Evolutionary conservation across 140 eudicot species (phyloP), one percentile per base, ranked within the genome.

Genomic region (Cichorium intybus): DNA sequence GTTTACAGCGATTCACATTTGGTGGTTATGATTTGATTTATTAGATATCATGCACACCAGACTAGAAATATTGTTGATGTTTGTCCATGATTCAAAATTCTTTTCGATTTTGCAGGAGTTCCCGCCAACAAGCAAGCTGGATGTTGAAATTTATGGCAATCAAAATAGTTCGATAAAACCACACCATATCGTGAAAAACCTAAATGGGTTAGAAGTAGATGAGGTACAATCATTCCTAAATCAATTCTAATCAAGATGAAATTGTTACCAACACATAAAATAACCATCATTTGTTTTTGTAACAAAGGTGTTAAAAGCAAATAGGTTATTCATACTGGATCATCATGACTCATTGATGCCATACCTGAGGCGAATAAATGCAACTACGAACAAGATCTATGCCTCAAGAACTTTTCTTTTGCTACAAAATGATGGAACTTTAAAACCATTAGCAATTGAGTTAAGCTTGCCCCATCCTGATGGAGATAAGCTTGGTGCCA

Each of bases 311-410:
- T 24, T 86, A 8, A 53, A 80, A 53, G 45, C 54, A 12, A 86
- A 77, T n/a, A 57, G 65, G 71, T 27, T 86, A 10, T 86, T 80
- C 80, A 83, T 83, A 76, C 22, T 86, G 72, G 80, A 83, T 39
- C 79, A 86, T 54, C 95, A 86, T 63, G 90, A 86, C 72, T 1
- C 64, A 3, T 35, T 86, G 17, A 79, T 85, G 79, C 95, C 95
- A 27, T 82, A 76, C 47, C 4, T 82, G 46, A 70, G 77, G 55
- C 64, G 75, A 48, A 82, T 86, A 61, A 86, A 86, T 54, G 15
- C 66, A 10, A 77, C 87, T 23, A 31, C 77, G 5, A 60, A 68
- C 22, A 86, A 86, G 75, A 71, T 51, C 2, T 86, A 86, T 46
- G 95, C 87, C 23, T 37, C 89, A 14, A 69, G 95, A 45, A 86